phyloP scores from a whole-genome alignment of 495 filamentous ascomycete species.

The Neurospora pannonica region DNA sequence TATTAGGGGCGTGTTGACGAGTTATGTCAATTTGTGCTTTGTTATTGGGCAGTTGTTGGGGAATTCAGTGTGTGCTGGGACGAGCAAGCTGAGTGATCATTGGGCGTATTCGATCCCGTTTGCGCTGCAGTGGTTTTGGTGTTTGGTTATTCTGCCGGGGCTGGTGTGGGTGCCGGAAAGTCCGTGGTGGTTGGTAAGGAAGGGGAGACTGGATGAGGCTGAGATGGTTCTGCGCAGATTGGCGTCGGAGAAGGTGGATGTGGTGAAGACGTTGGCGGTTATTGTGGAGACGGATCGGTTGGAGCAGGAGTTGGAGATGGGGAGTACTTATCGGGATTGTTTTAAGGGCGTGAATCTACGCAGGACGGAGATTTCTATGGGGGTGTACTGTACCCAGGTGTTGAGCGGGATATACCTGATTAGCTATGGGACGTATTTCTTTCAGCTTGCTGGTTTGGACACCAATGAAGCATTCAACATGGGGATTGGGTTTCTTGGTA shows the following conservation, averaged over 20 bases:
- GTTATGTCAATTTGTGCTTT: conserved; percentile 58
- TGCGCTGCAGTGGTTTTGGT: conserved; percentile 59
- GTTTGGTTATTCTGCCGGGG: conserved; percentile 46
- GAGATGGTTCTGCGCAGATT: conserved; percentile 35
- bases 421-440: conserved; percentile 57
- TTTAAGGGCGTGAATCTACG: conserved; percentile 46
- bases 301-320: conserved; percentile 48
- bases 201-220: conserved; percentile 43
- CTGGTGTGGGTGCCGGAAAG: conserved; percentile 51
- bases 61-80: conserved; percentile 43
- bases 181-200: conserved; percentile 55
- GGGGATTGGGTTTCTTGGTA: conserved; percentile 39
- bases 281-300: conserved; percentile 53
- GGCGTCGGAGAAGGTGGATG: conserved; percentile 27
- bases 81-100: conserved; percentile 27
- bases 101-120: conserved; percentile 52
- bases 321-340: conserved; percentile 46
- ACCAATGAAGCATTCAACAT: conserved; percentile 40
- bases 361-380: conserved; percentile 46
- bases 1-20: conserved; percentile 47
- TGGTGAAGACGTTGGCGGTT: conserved; percentile 41
- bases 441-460: conserved; percentile 49
- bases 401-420: conserved; percentile 43
- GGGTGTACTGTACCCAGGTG: conserved; percentile 42
- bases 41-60: conserved; percentile 55